phyloP scores from a whole-genome alignment of 352 stramenopile species.

The Globisporangium echinulatum region DNA sequence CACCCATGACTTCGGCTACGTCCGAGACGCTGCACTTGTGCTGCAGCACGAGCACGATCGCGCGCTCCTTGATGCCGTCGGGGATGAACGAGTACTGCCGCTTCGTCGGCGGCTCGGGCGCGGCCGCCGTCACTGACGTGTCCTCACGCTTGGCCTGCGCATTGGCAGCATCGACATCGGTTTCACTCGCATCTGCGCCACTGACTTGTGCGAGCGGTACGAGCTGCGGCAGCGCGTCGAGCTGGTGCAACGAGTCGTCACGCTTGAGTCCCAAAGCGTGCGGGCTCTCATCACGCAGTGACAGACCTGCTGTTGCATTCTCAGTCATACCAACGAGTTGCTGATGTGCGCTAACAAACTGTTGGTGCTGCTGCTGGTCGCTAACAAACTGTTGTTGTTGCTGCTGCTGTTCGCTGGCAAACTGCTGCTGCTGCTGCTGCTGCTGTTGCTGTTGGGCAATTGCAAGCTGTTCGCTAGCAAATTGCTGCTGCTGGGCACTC shows the following conservation, averaged over 20 bases:
- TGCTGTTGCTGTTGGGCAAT: too few species aligned
- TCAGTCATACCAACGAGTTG: background rate
- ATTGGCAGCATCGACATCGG: background rate
- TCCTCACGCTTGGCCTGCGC: background rate
- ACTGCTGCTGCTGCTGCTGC: too few species aligned
- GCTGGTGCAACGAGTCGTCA: slow-evolving; percentile 7
- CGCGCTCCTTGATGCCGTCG: slow-evolving; percentile 8
- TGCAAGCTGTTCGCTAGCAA: too few species aligned
- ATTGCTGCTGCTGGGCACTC: too few species aligned
- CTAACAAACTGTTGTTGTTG: too few species aligned
- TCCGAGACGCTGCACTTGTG: slow-evolving; percentile 11
- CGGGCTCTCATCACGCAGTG: background rate
- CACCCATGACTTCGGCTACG: slow-evolving; percentile 6
- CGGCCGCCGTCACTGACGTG: background rate
- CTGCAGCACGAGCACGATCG: slow-evolving; percentile 9
- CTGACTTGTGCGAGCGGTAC: background rate
- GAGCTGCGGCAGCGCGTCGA: background rate
- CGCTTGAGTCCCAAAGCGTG: background rate
- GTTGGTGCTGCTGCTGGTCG: too few species aligned
- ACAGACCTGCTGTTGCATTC: background rate
- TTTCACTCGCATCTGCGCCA: background rate
- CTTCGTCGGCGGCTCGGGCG: background rate
- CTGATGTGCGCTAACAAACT: background rate
- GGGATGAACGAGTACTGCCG: slow-evolving; percentile 10
- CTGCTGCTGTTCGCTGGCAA: too few species aligned